Percentiles rank a stretch among this genome's conserved stretches.
Evolutionary conservation across 345 rosid genomes (phyloP).

Genomic region (Salix udensis): DNA sequence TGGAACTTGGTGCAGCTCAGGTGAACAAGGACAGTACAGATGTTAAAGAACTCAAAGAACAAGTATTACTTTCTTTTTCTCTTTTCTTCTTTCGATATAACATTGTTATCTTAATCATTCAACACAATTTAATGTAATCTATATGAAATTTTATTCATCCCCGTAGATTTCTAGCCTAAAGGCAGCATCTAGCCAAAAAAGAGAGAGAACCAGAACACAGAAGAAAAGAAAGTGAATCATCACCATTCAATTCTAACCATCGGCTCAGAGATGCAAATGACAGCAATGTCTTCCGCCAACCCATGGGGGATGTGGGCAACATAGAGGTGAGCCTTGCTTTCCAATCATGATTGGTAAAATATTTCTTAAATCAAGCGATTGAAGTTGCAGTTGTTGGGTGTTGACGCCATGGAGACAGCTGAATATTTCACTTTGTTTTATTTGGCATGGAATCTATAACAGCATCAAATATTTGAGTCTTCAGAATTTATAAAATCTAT

Average conservation of each 20-base stretch:
- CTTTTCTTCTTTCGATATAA: not conserved
- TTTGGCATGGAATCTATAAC: not conserved
- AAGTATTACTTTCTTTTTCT: constrained; percentile 37
- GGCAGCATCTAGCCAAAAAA: constrained; percentile 72
- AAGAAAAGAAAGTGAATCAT: constrained; percentile 49
- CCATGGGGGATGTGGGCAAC: constrained; percentile 63
- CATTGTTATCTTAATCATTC: not conserved
- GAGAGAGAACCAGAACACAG: constrained; percentile 53
- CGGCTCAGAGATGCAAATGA: constrained; percentile 34
- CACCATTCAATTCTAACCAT: constrained; percentile 43
- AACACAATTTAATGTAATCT: not conserved
- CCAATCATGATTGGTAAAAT: not conserved
- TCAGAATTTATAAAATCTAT: not conserved
- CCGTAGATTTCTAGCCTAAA: constrained; percentile 71
- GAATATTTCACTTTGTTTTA: not conserved
- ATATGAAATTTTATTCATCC: not conserved
- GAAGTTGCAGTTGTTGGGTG: not conserved
- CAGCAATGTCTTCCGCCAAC: constrained; percentile 39
- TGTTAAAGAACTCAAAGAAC: constrained; percentile 90
- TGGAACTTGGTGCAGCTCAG: constrained; percentile 90
- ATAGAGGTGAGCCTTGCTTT: constrained; percentile 50
- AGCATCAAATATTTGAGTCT: not conserved
- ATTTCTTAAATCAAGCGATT: constrained; percentile 1
- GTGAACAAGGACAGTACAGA: constrained; percentile 74
- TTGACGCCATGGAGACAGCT: not conserved